Percentiles rank a stretch among this genome's conserved stretches.
These are phyloP conservation scores for Chaetomium cochliodes DNA, from an alignment of 495 filamentous ascomycete genomes.

Conservation along the genomic window DNA sequence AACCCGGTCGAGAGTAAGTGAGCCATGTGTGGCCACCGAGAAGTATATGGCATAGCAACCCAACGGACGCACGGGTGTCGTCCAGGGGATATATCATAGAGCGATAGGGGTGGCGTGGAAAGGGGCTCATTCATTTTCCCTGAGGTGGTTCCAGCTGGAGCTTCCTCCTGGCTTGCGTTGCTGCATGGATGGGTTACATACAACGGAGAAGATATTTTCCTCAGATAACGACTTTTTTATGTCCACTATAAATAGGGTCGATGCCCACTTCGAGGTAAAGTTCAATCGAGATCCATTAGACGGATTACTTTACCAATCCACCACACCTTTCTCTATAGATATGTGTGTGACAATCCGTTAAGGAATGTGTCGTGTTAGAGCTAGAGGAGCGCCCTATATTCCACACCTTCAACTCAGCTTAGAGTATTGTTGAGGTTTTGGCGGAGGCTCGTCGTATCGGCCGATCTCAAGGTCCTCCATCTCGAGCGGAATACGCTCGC, in stretches of 20 bases:
- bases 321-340: too few relatives aligned
- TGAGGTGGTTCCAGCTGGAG: not conserved
- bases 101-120: not conserved
- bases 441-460: too few relatives aligned
- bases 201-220: not conserved
- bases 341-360: too few relatives aligned
- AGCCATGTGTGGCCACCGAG: not conserved
- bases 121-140: not conserved
- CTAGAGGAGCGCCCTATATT: too few relatives aligned
- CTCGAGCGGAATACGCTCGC: too few relatives aligned
- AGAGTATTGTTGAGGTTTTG: too few relatives aligned
- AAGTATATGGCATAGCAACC: not conserved
- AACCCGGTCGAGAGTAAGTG: not conserved
- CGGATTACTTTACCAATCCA: too few relatives aligned
- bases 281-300: too few relatives aligned
- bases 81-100: not conserved
- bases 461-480: too few relatives aligned
- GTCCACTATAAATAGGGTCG: not conserved
- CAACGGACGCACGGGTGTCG: not conserved
- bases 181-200: slow-evolving; percentile 3
- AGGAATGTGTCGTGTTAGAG: too few relatives aligned
- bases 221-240: not conserved
- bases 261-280: too few relatives aligned
- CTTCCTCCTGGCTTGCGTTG: not conserved
- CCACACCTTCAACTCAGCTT: too few relatives aligned